Evolutionary conservation across 352 stramenopile genomes (phyloP).

Genomic region (Phytophthora pisi): DNA sequence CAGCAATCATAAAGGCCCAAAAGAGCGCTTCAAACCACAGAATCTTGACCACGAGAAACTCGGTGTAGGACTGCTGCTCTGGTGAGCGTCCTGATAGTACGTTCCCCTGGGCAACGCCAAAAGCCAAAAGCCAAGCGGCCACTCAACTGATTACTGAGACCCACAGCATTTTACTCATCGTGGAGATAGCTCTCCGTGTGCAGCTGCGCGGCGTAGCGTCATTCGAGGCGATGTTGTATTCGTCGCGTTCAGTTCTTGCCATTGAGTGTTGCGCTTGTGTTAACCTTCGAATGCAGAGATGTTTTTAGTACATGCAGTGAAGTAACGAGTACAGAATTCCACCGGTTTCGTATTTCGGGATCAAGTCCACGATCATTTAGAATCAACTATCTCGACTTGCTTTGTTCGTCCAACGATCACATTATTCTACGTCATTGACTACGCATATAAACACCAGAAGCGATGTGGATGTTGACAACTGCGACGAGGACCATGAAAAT

Average conservation of each 20-base stretch:
- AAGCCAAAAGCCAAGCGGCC: slow-evolving; percentile 10
- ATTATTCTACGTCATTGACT: too few relatives aligned
- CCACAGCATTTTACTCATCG: slow-evolving; percentile 13
- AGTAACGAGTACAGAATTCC: too few relatives aligned
- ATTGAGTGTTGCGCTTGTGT: too few relatives aligned
- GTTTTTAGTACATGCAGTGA: too few relatives aligned
- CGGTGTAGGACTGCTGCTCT: slow-evolving; percentile 12
- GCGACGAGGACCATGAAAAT: slow-evolving; percentile 36
- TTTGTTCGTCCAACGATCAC: too few relatives aligned
- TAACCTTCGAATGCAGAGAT: too few relatives aligned
- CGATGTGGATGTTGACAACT: slow-evolving; percentile 31
- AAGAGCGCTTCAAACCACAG: slow-evolving; percentile 22
- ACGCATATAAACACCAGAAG: slow-evolving; percentile 18
- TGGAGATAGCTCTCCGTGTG: background rate
- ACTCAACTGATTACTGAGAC: slow-evolving; percentile 15
- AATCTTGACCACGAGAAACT: slow-evolving; percentile 18
- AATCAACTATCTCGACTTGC: too few relatives aligned
- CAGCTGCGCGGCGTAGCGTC: background rate
- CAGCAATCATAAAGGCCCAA: slow-evolving; percentile 7
- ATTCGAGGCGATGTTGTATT: too few relatives aligned
- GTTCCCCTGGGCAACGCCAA: slow-evolving; percentile 13
- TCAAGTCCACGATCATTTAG: too few relatives aligned
- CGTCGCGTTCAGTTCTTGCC: too few relatives aligned
- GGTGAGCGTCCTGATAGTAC: slow-evolving; percentile 7
- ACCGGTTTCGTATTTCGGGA: too few relatives aligned